Evolutionary conservation across 768 basidiomycete species (phyloP).

Genomic region (Lactarius pseudohatsudake): DNA sequence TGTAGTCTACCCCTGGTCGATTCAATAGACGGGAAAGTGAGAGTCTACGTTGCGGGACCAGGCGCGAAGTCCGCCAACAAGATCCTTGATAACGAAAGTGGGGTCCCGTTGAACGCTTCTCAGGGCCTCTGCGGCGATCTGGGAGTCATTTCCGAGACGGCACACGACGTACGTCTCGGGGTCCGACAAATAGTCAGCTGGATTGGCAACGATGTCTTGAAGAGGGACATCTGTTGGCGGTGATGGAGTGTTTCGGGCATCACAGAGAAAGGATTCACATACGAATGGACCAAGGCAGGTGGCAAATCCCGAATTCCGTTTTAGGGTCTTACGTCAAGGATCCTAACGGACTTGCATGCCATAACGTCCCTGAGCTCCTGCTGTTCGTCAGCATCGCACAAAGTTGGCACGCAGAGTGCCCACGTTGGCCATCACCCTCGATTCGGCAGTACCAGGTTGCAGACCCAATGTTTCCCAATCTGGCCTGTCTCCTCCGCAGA

Average conservation of each 20-base stretch:
- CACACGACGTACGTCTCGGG: slow-evolving; percentile 62
- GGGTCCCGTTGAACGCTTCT: slow-evolving; percentile 37
- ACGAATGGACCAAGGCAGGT: slow-evolving; percentile 75
- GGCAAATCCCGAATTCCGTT: slow-evolving; percentile 85
- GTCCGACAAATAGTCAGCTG: slow-evolving; percentile 35
- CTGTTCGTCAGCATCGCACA: slow-evolving; percentile 7
- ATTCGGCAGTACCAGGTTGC: slow-evolving; percentile 26
- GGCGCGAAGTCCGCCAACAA: slow-evolving; percentile 78
- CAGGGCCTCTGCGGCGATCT: slow-evolving; percentile 75
- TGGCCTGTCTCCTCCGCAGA: slow-evolving; percentile 74
- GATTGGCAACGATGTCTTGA: slow-evolving; percentile 58
- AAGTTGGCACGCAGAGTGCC: slow-evolving; percentile 8
- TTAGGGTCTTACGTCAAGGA: slow-evolving; percentile 82
- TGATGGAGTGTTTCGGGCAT: neutral
- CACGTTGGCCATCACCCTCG: slow-evolving; percentile 38
- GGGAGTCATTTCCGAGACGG: slow-evolving; percentile 90
- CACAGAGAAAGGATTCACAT: slow-evolving; percentile 31
- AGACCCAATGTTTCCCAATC: slow-evolving; percentile 65
- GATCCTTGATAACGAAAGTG: slow-evolving; percentile 51
- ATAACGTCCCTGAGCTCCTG: slow-evolving; percentile 49
- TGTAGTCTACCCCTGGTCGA: slow-evolving; percentile 16
- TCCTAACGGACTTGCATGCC: slow-evolving; percentile 35
- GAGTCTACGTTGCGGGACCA: slow-evolving; percentile 78
- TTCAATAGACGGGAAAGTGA: slow-evolving; percentile 76
- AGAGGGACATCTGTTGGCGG: slow-evolving; percentile 67